Evolutionary conservation across 2,329 filamentous ascomycete species (phyloP).

Genomic region (Aspergillus pseudotamarii): DNA sequence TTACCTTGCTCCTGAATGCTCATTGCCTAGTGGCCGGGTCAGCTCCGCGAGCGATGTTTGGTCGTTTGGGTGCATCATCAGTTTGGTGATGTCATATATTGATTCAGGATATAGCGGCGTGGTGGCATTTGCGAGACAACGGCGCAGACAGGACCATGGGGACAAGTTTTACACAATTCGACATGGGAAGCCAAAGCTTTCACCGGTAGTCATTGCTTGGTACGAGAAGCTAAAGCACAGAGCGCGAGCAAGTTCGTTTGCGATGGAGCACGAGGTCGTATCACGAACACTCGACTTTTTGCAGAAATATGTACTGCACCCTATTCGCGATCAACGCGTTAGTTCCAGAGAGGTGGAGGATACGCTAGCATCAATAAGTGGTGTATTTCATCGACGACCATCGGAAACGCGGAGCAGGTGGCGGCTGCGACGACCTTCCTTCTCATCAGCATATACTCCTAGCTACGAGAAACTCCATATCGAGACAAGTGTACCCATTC

Average conservation of each 20-base stretch:
- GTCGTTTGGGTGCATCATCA: conserved; percentile 47
- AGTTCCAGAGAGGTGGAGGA: conserved; percentile 23
- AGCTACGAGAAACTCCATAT: not conserved
- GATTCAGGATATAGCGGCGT: conserved; percentile 34
- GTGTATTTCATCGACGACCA: conserved; percentile 1
- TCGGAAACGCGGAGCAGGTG: not conserved
- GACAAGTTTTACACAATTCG: conserved; percentile 24
- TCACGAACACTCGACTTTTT: conserved; percentile 30
- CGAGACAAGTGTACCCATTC: not conserved
- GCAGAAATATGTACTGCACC: conserved; percentile 27
- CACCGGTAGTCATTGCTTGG: conserved; percentile 17
- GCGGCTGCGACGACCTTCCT: not conserved
- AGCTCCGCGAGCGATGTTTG: conserved; percentile 44
- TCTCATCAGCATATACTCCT: not conserved
- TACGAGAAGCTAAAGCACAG: conserved; percentile 15
- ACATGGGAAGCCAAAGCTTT: conserved; percentile 9
- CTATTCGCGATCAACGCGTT: conserved; percentile 23
- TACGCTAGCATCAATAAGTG: conserved; percentile 19
- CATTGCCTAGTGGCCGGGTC: conserved; percentile 28
- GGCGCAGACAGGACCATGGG: conserved; percentile 23
- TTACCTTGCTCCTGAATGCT: conserved; percentile 42
- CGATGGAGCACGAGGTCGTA: conserved; percentile 26
- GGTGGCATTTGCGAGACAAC: conserved; percentile 18
- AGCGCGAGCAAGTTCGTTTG: not conserved
- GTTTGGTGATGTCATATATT: conserved; percentile 43